These are phyloP conservation scores for Metschnikowia orientalis DNA, from an alignment of 805 yeast genomes.

Conservation along the genomic window DNA sequence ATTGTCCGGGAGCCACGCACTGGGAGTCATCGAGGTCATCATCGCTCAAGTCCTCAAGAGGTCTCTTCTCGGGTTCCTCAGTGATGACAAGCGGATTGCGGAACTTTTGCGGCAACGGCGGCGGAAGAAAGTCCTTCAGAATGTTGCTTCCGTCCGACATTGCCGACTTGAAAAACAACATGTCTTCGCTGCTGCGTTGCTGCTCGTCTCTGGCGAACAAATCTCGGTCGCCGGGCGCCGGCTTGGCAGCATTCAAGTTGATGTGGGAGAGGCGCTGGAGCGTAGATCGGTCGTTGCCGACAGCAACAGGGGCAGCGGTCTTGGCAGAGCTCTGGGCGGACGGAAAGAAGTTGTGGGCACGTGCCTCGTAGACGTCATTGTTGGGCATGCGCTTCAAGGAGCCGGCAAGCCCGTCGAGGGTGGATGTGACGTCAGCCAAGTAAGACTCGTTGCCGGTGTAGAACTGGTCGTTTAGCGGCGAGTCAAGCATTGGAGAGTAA, in stretches of 20 bases:
- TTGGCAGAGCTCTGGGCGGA: constrained; percentile 4
- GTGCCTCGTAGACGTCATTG: constrained; percentile 9
- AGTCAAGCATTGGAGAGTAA: constrained; percentile 7
- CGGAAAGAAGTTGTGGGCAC: constrained; percentile 6
- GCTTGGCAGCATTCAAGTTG: neutral
- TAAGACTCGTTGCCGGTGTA: constrained; percentile 7
- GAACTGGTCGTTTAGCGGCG: constrained; percentile 7
- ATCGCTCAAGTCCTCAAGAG: constrained; percentile 6
- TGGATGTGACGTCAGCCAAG: constrained; percentile 4
- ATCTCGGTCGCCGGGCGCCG: too few species aligned
- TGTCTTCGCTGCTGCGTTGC: constrained; percentile 3
- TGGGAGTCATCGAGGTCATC: constrained; percentile 4
- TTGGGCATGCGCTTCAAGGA: constrained; percentile 16
- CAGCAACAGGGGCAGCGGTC: neutral
- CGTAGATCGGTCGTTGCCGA: neutral
- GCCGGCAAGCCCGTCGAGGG: constrained; percentile 6
- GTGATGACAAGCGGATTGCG: constrained; percentile 12
- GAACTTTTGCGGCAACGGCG: constrained; percentile 7
- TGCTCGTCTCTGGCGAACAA: constrained; percentile 2
- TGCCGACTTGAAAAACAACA: constrained; percentile 7
- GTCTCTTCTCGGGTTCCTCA: neutral
- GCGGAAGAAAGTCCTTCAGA: constrained; percentile 14
- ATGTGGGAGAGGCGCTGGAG: neutral
- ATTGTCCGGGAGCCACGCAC: constrained; percentile 21
- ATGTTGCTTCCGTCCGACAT: constrained; percentile 8